Evolutionary conservation across 2,329 filamentous ascomycete species (phyloP).

Genomic region (Dactylonectria estremocensis): DNA sequence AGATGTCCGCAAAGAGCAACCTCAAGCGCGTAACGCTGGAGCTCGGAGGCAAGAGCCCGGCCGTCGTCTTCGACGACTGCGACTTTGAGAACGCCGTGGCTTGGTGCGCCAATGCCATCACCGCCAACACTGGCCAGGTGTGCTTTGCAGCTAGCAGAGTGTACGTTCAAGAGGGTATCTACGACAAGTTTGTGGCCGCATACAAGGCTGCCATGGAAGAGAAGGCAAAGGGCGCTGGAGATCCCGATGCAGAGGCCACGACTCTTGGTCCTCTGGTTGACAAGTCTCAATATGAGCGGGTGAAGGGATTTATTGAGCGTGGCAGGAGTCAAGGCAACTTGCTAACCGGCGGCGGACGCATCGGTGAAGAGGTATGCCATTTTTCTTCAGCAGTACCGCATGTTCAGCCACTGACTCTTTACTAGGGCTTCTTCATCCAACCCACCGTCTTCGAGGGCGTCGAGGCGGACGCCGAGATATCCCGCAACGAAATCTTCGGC

Average conservation of each 20-base stretch:
- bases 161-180: conserved; percentile 75
- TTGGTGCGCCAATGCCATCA: conserved; percentile 63
- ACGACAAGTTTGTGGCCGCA: conserved; percentile 71
- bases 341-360: conserved; percentile 54
- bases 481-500: conserved; percentile 70
- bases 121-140: conserved; percentile 81
- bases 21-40: conserved; percentile 81
- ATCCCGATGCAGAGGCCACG: conserved; percentile 71
- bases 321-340: conserved; percentile 56
- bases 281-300: conserved; percentile 62
- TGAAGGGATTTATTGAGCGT: conserved; percentile 61
- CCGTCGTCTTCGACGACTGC: conserved; percentile 76
- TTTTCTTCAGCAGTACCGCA: not conserved
- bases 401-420: conserved; percentile 5
- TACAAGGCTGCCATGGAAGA: conserved; percentile 73
- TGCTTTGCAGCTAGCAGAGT: conserved; percentile 82
- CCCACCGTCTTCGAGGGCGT: conserved; percentile 64
- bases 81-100: conserved; percentile 72
- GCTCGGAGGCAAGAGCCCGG: conserved; percentile 78
- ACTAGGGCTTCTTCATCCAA: conserved; percentile 59
- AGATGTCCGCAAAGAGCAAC: conserved; percentile 65
- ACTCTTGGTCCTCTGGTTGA: conserved; percentile 72
- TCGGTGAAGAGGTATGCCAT: conserved; percentile 56
- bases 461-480: conserved; percentile 61
- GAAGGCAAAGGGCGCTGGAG: conserved; percentile 70